Conservation (phyloP, 208 protist genomes). For the Crithidia acanthocephali region DNA sequence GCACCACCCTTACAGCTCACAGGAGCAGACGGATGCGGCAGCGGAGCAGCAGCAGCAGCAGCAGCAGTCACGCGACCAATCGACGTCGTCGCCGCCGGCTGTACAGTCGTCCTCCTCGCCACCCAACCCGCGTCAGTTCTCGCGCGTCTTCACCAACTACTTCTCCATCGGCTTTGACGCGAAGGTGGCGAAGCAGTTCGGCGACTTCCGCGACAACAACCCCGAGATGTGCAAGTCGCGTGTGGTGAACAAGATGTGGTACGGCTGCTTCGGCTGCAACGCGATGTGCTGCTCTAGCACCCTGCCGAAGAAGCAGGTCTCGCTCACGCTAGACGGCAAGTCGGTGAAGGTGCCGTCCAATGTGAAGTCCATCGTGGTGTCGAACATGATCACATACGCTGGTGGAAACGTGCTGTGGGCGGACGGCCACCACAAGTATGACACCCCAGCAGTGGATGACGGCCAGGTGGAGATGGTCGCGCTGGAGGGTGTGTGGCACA, state of each 20-base stretch:
- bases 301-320: slow-evolving; percentile 38
- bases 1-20: slow-evolving; percentile 4
- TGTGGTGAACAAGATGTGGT: slow-evolving; percentile 62
- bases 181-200: slow-evolving; percentile 46
- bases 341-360: slow-evolving; percentile 34
- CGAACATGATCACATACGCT: slow-evolving; percentile 63
- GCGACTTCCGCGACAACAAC: slow-evolving; percentile 51
- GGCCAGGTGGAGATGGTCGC: slow-evolving; percentile 41
- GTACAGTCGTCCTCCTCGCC: background rate
- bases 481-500: slow-evolving; percentile 61
- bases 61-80: background rate
- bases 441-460: slow-evolving; percentile 38
- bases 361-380: slow-evolving; percentile 48
- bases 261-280: slow-evolving; percentile 55
- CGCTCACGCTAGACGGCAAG: slow-evolving; percentile 39
- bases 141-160: slow-evolving; percentile 63
- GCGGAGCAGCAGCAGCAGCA: background rate
- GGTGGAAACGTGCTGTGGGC: slow-evolving; percentile 59
- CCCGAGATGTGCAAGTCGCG: slow-evolving; percentile 45
- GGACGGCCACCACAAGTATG: slow-evolving; percentile 35
- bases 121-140: slow-evolving; percentile 7
- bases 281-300: slow-evolving; percentile 41
- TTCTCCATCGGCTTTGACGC: slow-evolving; percentile 79
- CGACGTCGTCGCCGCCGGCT: background rate
- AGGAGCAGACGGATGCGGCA: background rate